phyloP scores from a whole-genome alignment of 2,329 filamentous ascomycete genomes.

The Neonectria punicea region DNA sequence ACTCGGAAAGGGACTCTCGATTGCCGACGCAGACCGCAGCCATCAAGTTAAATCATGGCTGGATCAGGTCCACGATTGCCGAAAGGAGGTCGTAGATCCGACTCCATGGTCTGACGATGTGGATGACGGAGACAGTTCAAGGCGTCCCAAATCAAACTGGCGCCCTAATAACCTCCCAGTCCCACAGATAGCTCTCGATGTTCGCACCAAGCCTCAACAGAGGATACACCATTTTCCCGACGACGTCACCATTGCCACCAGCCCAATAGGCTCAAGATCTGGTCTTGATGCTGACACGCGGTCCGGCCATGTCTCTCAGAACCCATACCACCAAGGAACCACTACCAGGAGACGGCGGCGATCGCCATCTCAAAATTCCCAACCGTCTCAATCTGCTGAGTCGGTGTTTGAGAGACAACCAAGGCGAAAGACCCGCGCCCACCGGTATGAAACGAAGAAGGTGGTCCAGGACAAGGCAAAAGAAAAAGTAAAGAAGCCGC shows the following conservation, averaged over 20 bases:
- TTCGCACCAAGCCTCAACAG: background rate
- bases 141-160: slow-evolving; percentile 1
- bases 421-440: slow-evolving; percentile 65
- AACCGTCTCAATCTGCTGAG: slow-evolving; percentile 3
- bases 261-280: slow-evolving; percentile 7
- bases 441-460: slow-evolving; percentile 61
- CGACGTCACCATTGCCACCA: slow-evolving; percentile 1
- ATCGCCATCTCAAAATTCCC: slow-evolving; percentile 1
- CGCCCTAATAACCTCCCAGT: slow-evolving; percentile 21
- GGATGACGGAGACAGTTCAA: background rate
- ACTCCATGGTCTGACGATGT: background rate
- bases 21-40: background rate
- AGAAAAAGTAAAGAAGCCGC: slow-evolving; percentile 13
- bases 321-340: slow-evolving; percentile 21
- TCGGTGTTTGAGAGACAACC: slow-evolving; percentile 58
- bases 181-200: background rate
- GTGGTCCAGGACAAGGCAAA: slow-evolving; percentile 1
- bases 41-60: slow-evolving; percentile 5
- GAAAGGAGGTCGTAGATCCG: background rate
- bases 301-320: background rate
- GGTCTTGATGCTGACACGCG: background rate
- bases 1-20: background rate
- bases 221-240: background rate
- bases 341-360: slow-evolving; percentile 10
- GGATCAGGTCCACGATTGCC: background rate